Evolutionary conservation across 2,329 filamentous ascomycete species (phyloP).

Genomic region (Aspergillus novofumigatus): DNA sequence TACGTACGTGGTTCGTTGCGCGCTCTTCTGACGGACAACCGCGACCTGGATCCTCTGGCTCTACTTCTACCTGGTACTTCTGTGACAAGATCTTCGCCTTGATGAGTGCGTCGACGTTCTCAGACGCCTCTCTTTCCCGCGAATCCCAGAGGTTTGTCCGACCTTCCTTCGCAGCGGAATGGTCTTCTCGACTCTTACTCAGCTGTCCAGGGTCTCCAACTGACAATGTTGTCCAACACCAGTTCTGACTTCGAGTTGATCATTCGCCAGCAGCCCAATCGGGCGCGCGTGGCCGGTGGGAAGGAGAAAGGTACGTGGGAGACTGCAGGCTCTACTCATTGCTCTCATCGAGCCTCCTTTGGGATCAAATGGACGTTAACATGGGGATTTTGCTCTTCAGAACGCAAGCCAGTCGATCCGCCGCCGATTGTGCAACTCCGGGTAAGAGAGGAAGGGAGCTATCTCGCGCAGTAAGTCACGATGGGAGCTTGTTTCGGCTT

Average conservation of each 20-base stretch:
- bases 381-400: constrained; percentile 38
- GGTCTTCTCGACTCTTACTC: constrained; percentile 26
- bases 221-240: constrained; percentile 38
- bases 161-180: constrained; percentile 10
- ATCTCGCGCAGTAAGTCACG: constrained; percentile 56
- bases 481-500: neutral
- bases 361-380: constrained; percentile 11
- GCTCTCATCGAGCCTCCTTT: neutral
- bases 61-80: constrained; percentile 16
- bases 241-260: constrained; percentile 55
- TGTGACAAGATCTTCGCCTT: constrained; percentile 28
- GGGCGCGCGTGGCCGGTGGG: constrained; percentile 64
- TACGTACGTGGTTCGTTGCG: constrained; percentile 22
- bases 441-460: constrained; percentile 45
- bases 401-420: constrained; percentile 79
- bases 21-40: constrained; percentile 19
- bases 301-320: constrained; percentile 65
- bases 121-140: constrained; percentile 40
- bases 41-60: constrained; percentile 18
- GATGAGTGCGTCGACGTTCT: constrained; percentile 41
- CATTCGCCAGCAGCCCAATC: constrained; percentile 63
- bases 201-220: constrained; percentile 28
- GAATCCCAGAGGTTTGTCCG: constrained; percentile 39
- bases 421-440: constrained; percentile 75
- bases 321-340: neutral